A percentile compares a stretch with the other conserved stretches of the same genome.
Evolutionary conservation across 2,329 filamentous ascomycete genomes (phyloP).

Genomic region (Penicillium concentricum): DNA sequence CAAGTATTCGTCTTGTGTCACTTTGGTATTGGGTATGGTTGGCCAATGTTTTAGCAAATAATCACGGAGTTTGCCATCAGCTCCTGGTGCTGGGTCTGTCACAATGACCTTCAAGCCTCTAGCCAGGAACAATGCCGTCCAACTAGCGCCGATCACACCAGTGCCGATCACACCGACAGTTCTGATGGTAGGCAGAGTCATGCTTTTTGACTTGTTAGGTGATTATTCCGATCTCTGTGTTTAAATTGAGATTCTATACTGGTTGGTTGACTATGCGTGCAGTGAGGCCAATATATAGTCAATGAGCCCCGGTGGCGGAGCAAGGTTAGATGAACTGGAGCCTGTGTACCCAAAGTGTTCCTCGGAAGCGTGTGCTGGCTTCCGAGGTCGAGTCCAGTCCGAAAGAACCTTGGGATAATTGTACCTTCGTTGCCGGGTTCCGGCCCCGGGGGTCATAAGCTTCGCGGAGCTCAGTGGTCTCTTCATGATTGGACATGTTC

Average conservation of each 20-base stretch:
- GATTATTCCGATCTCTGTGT: not conserved
- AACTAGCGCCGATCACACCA: constrained; percentile 43
- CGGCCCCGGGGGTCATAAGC: too few relatives aligned
- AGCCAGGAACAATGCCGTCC: constrained; percentile 44
- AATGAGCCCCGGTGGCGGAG: not conserved
- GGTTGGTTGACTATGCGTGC: not conserved
- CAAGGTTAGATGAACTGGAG: not conserved
- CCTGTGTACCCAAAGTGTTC: not conserved
- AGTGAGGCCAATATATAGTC: not conserved
- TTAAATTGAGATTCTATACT: not conserved
- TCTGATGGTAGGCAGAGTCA: constrained; percentile 25
- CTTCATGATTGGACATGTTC: too few relatives aligned
- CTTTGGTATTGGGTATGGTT: not conserved
- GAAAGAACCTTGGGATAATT: too few relatives aligned
- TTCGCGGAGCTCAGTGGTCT: too few relatives aligned
- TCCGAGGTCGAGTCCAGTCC: too few relatives aligned
- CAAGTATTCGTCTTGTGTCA: constrained; percentile 1
- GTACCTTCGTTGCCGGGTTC: too few relatives aligned
- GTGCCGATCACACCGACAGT: constrained; percentile 34
- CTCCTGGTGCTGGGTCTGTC: constrained; percentile 42
- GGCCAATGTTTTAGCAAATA: constrained; percentile 25
- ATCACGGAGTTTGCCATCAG: constrained; percentile 30
- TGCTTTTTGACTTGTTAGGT: not conserved
- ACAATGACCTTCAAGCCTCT: constrained; percentile 42
- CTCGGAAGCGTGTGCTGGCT: not conserved